phyloP scores from a whole-genome alignment of 2,329 filamentous ascomycete species.

The Eutypella sp. region DNA sequence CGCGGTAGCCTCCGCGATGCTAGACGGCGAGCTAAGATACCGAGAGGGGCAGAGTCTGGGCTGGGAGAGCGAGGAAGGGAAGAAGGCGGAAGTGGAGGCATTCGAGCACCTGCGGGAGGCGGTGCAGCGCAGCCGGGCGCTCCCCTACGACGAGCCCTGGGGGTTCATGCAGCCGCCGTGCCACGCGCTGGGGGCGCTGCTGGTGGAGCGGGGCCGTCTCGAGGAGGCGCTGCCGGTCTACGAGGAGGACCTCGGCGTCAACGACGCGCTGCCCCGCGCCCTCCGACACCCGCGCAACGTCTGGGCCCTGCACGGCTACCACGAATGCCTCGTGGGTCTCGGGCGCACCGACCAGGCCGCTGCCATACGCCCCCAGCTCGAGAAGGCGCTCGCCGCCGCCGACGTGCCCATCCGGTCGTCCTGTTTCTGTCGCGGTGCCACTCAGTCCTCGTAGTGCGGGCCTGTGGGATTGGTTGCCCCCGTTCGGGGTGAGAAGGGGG shows the following conservation, averaged over 20 bases:
- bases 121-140: slow-evolving; percentile 54
- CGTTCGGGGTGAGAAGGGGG: too few relatives aligned
- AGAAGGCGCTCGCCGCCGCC: slow-evolving; percentile 17
- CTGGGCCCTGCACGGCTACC: slow-evolving; percentile 68
- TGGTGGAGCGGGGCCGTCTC: slow-evolving; percentile 60
- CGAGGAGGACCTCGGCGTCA: slow-evolving; percentile 55
- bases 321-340: slow-evolving; percentile 60
- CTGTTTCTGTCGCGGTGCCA: slow-evolving; percentile 29
- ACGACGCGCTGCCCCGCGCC: slow-evolving; percentile 56
- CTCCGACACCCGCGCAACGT: slow-evolving; percentile 68
- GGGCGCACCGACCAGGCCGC: slow-evolving; percentile 38
- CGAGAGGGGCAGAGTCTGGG: slow-evolving; percentile 54
- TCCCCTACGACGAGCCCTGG: slow-evolving; percentile 72
- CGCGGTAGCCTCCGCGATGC: slow-evolving; percentile 58
- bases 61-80: too few relatives aligned
- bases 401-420: slow-evolving; percentile 30
- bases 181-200: slow-evolving; percentile 65
- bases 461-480: background rate
- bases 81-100: too few relatives aligned
- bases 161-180: slow-evolving; percentile 73
- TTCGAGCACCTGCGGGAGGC: slow-evolving; percentile 55
- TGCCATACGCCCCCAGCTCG: slow-evolving; percentile 19
- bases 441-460: background rate
- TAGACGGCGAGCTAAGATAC: slow-evolving; percentile 71
- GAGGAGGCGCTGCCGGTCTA: slow-evolving; percentile 55